A percentile compares a stretch with the other conserved stretches of the same genome.
Conservation (phyloP, 805 yeast species). For the Candida chauliodis region DNA sequence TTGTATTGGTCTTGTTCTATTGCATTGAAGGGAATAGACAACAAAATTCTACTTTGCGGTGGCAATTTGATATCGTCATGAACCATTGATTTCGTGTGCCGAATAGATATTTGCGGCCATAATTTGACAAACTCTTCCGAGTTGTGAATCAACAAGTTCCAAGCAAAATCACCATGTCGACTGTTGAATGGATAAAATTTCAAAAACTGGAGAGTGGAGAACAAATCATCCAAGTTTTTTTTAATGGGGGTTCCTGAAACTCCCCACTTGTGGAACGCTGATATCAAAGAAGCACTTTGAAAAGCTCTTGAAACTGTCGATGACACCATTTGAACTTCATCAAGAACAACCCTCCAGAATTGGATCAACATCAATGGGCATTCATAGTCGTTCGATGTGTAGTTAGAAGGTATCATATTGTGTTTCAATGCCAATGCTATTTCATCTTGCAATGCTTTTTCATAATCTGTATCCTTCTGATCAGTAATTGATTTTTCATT, state of each 20-base stretch:
- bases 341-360: constrained; percentile 86
- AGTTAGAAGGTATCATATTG: constrained; percentile 20
- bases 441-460: constrained; percentile 31
- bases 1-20: constrained; percentile 84
- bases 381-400: constrained; percentile 47
- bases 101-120: constrained; percentile 53
- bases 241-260: constrained; percentile 94
- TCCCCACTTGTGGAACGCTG: constrained; percentile 92
- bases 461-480: constrained; percentile 28
- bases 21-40: constrained; percentile 73
- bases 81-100: constrained; percentile 87
- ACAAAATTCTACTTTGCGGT: constrained; percentile 64
- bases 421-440: constrained; percentile 26
- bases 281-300: constrained; percentile 71
- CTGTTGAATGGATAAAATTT: constrained; percentile 62
- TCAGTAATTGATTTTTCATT: constrained; percentile 18
- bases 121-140: constrained; percentile 35
- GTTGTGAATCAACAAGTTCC: constrained; percentile 29
- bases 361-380: constrained; percentile 81
- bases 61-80: constrained; percentile 75
- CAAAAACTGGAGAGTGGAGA: constrained; percentile 66
- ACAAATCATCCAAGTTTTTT: constrained; percentile 61
- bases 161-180: constrained; percentile 34
- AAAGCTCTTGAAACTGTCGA: constrained; percentile 72
- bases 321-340: constrained; percentile 93